Evolutionary conservation across 116 monocot species (phyloP), one percentile per base, ranked within the genome.

Genomic region (Papilionanthe hybrid): DNA sequence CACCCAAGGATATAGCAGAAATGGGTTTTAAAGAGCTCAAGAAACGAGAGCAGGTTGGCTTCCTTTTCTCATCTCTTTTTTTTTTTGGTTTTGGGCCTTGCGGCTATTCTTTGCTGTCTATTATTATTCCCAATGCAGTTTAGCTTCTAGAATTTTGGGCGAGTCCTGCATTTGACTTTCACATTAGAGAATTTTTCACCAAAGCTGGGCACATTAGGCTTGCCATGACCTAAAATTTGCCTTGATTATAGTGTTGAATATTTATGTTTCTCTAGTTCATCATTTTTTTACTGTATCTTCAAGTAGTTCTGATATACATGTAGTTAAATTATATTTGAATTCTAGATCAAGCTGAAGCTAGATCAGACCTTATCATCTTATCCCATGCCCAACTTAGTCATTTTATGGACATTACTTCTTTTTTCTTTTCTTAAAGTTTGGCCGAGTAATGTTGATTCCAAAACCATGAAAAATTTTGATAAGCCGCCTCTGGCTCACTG

Each of bases 11-110:
- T 89, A 85, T 97, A 73, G 97, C 94, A 57, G 90, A 90, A 74
- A 80, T 98, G 92, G 92, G 91, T 28, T 98, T 94, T 82, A 98
- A 90, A 81, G 98, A 98, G 75, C 49, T 78, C 45, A 94, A 84
- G 72, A 98, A 98, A 80, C 82, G 84, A 76, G 85, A 93, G 25
- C 89, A 84, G 91, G 98, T 98, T 75, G 69, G 82, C 84, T 58
- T 53, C 65, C 17, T 0, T 53, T 12, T 69, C 69, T 69, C 13
- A 32, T 68, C 2, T 69, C 2, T 37, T 69, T 32, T 67, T 9
- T n/a, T 58, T 58, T 18, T 56, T 20, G 1, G 56, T 15, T 56
- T 13, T 22, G 25, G 12, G 37, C 1, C 37, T 5, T 63, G 23
- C 23, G 10, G 23, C 63, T 23, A 7, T 53, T 53, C 17, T 45